Evolutionary conservation across 305 asterid species (phyloP).

Genomic region (Solanum hybrid): DNA sequence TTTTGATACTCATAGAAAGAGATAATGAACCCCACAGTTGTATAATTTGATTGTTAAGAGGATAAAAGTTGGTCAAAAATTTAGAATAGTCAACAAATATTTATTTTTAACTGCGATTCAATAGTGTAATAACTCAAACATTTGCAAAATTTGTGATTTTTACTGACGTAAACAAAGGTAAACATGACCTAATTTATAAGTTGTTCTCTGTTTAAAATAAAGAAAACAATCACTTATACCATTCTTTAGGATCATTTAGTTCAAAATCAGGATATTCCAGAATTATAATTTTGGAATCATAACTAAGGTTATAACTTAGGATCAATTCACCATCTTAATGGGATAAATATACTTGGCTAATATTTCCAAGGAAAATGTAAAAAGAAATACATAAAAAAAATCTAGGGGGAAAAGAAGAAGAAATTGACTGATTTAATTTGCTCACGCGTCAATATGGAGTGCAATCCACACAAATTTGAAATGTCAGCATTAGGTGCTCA

Average conservation of each 20-base stretch:
- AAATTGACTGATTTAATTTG: background rate
- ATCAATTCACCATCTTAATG: background rate
- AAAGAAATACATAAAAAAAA: background rate
- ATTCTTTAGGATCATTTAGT: background rate
- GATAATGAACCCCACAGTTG: background rate
- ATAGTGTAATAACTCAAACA: background rate
- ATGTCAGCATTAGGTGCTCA: background rate
- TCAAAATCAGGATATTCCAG: background rate
- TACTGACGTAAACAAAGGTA: background rate
- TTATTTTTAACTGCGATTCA: background rate
- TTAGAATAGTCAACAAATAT: background rate
- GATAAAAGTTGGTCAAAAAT: background rate
- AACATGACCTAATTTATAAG: background rate
- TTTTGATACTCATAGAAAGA: background rate
- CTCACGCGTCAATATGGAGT: background rate
- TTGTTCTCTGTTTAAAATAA: background rate
- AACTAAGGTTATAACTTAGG: background rate
- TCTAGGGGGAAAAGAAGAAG: background rate
- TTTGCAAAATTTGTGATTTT: background rate
- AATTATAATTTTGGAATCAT: background rate
- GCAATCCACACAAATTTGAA: background rate
- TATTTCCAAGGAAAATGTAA: background rate
- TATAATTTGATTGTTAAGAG: background rate
- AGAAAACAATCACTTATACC: background rate
- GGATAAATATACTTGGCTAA: background rate